phyloP scores from a whole-genome alignment of 208 protist species.

The Acanthamoeba lenticulata region DNA sequence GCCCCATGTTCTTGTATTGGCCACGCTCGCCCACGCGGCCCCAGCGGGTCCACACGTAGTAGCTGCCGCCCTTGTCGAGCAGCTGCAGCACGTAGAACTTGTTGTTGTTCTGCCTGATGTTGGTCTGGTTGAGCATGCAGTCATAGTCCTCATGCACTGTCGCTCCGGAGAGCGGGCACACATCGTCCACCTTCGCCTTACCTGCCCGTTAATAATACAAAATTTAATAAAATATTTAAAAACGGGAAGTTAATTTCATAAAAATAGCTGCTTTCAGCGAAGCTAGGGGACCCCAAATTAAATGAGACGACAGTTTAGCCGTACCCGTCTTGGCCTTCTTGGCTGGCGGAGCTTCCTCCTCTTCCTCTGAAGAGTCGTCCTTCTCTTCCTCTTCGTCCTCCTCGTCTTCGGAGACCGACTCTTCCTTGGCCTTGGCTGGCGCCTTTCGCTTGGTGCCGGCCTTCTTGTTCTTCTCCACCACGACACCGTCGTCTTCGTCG shows the following conservation, averaged over 20 bases:
- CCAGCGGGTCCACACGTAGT: constrained; percentile 85
- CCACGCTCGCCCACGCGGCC: constrained; percentile 87
- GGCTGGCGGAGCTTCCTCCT: not conserved
- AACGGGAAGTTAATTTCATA: no score
- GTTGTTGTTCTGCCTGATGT: constrained; percentile 88
- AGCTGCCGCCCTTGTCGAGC: constrained; percentile 73
- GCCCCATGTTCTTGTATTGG: constrained; percentile 74
- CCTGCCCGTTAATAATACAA: not conserved
- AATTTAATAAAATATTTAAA: no score
- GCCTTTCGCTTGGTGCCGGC: not conserved
- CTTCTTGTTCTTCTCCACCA: constrained; percentile 38
- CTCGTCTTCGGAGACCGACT: not conserved
- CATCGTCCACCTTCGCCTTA: constrained; percentile 63
- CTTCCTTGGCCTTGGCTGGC: not conserved
- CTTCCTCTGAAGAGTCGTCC: constrained; percentile 51
- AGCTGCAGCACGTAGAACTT: constrained; percentile 89
- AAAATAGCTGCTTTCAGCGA: no score
- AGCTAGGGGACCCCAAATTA: no score
- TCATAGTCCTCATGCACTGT: constrained; percentile 63
- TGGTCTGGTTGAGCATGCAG: constrained; percentile 89
- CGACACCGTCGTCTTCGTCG: not conserved
- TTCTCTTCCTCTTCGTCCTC: not conserved
- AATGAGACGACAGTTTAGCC: no score
- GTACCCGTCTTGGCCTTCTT: constrained; percentile 55
- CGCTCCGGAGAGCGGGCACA: not conserved